Conservation (phyloP, 495 filamentous ascomycete genomes). For the Cercophora samala region DNA sequence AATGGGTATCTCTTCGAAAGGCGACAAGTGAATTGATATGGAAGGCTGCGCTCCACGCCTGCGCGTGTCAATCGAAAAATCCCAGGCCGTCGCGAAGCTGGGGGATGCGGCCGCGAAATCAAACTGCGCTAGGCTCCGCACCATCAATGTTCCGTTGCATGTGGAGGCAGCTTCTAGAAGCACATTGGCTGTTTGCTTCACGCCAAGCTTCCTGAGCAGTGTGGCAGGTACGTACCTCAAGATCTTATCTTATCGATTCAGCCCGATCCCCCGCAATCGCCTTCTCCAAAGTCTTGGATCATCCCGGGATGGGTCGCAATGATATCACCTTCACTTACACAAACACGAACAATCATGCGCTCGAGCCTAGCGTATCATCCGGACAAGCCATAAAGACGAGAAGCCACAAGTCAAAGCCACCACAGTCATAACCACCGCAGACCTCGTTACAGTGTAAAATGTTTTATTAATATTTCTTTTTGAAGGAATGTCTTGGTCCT, state of each 20-base stretch:
- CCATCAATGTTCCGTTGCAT: slow-evolving; percentile 21
- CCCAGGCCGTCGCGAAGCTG: slow-evolving; percentile 28
- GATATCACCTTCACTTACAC: neutral
- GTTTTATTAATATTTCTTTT: neutral
- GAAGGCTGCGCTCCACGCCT: slow-evolving; percentile 17
- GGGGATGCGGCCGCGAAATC: slow-evolving; percentile 32
- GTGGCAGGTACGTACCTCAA: neutral
- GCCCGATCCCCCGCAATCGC: neutral
- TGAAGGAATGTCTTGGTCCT: slow-evolving; percentile 4
- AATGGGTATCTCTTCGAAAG: slow-evolving; percentile 12
- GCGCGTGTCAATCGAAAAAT: slow-evolving; percentile 25
- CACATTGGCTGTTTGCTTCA: neutral
- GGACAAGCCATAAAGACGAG: too few species aligned
- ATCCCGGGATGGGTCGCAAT: neutral
- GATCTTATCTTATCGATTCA: slow-evolving; percentile 16
- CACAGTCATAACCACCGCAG: neutral
- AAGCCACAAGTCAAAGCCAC: neutral
- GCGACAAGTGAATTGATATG: neutral
- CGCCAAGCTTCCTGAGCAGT: neutral
- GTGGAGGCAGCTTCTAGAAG: neutral
- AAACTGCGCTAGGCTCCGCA: slow-evolving; percentile 32
- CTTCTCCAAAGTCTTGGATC: neutral
- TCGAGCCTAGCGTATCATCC: too few species aligned
- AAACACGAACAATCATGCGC: too few species aligned
- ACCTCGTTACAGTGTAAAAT: too few species aligned